Base-by-base conservation (phyloP, 148 eudicot genomes). In the Dysphania ambrosioides region DNA sequence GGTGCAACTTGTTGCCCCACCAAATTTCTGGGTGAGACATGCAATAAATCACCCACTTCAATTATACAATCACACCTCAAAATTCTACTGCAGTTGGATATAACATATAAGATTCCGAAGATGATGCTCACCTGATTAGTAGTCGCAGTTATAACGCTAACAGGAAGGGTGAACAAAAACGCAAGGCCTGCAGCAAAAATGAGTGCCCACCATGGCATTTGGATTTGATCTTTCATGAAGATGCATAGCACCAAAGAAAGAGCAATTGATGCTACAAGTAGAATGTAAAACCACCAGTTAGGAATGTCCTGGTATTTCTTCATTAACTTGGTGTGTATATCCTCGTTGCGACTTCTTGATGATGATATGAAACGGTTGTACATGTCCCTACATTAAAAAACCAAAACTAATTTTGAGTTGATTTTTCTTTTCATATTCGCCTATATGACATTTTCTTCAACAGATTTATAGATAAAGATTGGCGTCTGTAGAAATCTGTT, bases 161-260 rank as follows among this genome's bases (percentile, higher is more conserved):
- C 83, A 13, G 98, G 98, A 68, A 93, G 98, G 60, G 98, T 93
- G 90, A 93, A 91, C 16, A 79, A 42, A 53, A 93, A 86, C 51
- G 98, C 98, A 13, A 93, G 80, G 70, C 38, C 80, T 44, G 89
- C 70, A 69, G 98, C 96, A 70, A 93, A 86, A 63, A 93, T 72
- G 44, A 93, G 97, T 19, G 85, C 98, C 98, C 98, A 93, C 98
- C 98, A 93, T 69, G 98, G 97, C 89, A 93, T 82, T 76, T 93
- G 98, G 80, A 93, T 77, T 78, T 93, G 83, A 74, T 86, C 79
- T 6, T 86, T 89, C 87, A 90, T 84, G 79, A 84, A 60, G 59
- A 83, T 91, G 86, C 92, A 89, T 40, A 93, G 90, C 34, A 80
- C 59, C 27, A 93, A 79, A 65, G 97, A 86, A 56, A 83, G 61